A percentile compares a stretch with the other conserved stretches of the same genome.
Evolutionary conservation across 257 asterid genomes (phyloP).

Genomic region (Solanum arcanum): DNA sequence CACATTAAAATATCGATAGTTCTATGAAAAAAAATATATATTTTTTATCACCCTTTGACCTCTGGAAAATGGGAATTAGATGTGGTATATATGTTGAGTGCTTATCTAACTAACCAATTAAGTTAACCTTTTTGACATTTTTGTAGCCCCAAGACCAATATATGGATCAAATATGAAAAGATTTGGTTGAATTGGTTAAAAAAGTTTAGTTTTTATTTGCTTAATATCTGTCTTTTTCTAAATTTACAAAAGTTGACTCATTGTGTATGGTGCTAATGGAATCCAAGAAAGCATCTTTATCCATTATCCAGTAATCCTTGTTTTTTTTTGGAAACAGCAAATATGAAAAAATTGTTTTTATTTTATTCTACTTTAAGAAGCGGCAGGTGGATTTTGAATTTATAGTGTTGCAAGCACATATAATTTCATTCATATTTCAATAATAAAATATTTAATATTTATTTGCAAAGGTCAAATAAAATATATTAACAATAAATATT

Average conservation of each 20-base stretch:
- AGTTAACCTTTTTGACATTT: slow-evolving; percentile 15
- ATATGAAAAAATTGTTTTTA: background rate
- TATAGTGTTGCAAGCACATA: background rate
- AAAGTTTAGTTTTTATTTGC: background rate
- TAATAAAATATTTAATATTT: background rate
- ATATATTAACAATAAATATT: background rate
- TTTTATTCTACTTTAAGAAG: background rate
- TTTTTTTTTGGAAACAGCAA: background rate
- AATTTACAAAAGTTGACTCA: background rate
- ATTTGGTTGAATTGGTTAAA: background rate
- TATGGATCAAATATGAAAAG: background rate
- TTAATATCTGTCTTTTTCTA: background rate
- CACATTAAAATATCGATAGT: background rate
- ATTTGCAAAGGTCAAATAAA: background rate
- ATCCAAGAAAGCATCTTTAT: slow-evolving; percentile 1
- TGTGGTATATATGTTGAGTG: slow-evolving; percentile 12
- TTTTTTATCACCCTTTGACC: background rate
- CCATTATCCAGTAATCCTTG: slow-evolving; percentile 2
- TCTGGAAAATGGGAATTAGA: background rate
- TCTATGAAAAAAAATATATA: too few relatives aligned
- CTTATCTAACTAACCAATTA: slow-evolving; percentile 17
- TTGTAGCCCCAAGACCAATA: background rate
- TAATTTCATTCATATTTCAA: background rate
- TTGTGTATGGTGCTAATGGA: background rate
- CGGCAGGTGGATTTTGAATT: background rate